Conservation (phyloP, 2,329 filamentous ascomycete genomes). For the Diaporthe batatas region DNA sequence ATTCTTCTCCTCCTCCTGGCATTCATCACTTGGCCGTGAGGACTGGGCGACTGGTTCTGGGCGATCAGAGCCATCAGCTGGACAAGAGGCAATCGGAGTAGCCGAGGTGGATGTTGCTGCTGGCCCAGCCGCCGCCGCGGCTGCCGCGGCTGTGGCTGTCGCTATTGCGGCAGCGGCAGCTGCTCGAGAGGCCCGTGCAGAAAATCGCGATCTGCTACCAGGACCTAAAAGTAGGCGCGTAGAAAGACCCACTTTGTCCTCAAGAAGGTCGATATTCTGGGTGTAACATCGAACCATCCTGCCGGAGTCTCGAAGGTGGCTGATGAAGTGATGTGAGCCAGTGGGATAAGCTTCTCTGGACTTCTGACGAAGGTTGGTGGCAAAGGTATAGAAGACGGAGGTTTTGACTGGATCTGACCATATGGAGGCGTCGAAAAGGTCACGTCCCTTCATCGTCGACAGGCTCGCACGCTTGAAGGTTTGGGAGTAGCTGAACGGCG, state of each 20-base stretch:
- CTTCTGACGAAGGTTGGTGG: conserved; percentile 75
- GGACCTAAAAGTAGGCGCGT: conserved; percentile 73
- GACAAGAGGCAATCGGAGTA: neutral
- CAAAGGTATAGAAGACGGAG: conserved; percentile 79
- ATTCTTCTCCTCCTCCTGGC: neutral
- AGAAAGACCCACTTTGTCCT: conserved; percentile 76
- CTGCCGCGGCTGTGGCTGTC: neutral
- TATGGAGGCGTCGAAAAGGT: conserved; percentile 78
- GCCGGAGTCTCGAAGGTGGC: conserved; percentile 74
- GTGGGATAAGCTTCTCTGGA: conserved; percentile 74
- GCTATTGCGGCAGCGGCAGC: conserved; percentile 25
- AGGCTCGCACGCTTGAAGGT: conserved; percentile 53
- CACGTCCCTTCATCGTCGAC: conserved; percentile 76
- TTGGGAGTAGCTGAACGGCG: conserved; percentile 48
- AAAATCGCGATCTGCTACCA: conserved; percentile 72
- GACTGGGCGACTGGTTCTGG: neutral
- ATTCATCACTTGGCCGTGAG: neutral
- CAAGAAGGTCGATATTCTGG: conserved; percentile 81
- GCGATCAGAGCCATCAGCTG: neutral
- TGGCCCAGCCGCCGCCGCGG: too few species aligned
- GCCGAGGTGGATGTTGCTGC: neutral
- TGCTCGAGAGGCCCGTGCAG: conserved; percentile 49
- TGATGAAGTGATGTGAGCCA: conserved; percentile 76
- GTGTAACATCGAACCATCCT: conserved; percentile 80
- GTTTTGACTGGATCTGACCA: conserved; percentile 78